Evolutionary conservation across 352 stramenopile species (phyloP).

Genomic region (Phytophthora citricola): DNA sequence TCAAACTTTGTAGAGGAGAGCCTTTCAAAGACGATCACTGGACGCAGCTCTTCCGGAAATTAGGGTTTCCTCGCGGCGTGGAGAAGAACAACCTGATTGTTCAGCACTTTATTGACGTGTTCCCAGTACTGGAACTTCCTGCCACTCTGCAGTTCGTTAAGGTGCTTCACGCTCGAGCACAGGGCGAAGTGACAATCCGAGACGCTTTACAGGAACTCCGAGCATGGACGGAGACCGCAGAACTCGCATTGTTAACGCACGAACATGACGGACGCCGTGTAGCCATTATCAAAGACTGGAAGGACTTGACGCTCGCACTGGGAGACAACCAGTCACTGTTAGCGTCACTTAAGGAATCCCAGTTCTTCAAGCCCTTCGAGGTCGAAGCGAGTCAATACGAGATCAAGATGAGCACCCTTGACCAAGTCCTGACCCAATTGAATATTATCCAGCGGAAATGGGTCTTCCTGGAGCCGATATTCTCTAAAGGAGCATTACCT

Average conservation of each 20-base stretch:
- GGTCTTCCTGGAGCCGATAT: slow-evolving; percentile 97
- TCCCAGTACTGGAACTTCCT: slow-evolving; percentile 81
- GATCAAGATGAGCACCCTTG: slow-evolving; percentile 87
- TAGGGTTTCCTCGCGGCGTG: slow-evolving; percentile 87
- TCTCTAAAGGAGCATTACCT: slow-evolving; percentile 93
- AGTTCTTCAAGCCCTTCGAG: slow-evolving; percentile 96
- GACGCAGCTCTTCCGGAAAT: slow-evolving; percentile 93
- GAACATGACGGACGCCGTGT: slow-evolving; percentile 82
- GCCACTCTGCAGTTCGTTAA: slow-evolving; percentile 94
- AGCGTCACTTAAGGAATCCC: slow-evolving; percentile 94
- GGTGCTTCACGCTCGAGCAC: slow-evolving; percentile 87
- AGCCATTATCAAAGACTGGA: slow-evolving; percentile 96
- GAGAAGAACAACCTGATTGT: slow-evolving; percentile 92
- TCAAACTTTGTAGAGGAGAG: slow-evolving; percentile 95
- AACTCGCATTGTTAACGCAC: slow-evolving; percentile 89
- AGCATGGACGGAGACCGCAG: slow-evolving; percentile 92
- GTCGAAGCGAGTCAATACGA: slow-evolving; percentile 92
- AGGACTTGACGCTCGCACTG: slow-evolving; percentile 94
- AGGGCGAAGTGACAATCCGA: slow-evolving; percentile 95
- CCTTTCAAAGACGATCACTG: slow-evolving; percentile 98
- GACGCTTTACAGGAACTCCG: slow-evolving; percentile 95
- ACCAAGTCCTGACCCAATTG: slow-evolving; percentile 83
- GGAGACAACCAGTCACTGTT: slow-evolving; percentile 96
- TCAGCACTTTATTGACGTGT: slow-evolving; percentile 89
- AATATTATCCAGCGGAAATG: slow-evolving; percentile 96